These are phyloP conservation scores for Lunularia cruciata DNA, from an alignment of 225 moss, liverwort and hornwort genomes.

Conservation along the genomic window DNA sequence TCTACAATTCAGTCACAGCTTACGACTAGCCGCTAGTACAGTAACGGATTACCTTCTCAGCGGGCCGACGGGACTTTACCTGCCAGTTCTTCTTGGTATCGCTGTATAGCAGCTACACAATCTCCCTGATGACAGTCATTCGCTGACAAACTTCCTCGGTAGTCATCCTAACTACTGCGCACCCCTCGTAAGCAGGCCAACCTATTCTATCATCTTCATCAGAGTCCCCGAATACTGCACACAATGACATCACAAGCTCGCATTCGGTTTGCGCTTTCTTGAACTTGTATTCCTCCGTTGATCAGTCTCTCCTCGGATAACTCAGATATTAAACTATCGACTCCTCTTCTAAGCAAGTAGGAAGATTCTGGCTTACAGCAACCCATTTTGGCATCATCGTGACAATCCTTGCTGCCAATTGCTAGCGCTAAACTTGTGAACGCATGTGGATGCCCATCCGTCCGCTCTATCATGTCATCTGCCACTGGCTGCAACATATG, in stretches of 20 bases:
- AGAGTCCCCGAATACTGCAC: neutral
- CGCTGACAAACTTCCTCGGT: neutral
- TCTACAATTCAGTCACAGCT: too few relatives aligned
- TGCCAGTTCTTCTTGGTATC: neutral
- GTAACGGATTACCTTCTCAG: neutral
- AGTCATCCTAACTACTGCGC: neutral
- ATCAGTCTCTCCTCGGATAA: neutral
- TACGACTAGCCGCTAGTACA: too few relatives aligned
- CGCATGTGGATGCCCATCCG: neutral
- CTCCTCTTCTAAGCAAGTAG: neutral
- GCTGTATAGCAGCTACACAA: neutral
- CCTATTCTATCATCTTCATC: neutral
- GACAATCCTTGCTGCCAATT: neutral
- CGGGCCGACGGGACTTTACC: neutral
- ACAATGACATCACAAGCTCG: neutral
- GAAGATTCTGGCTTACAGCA: neutral
- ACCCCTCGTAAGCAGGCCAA: neutral
- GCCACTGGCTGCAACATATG: neutral
- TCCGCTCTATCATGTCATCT: neutral
- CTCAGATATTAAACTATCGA: neutral
- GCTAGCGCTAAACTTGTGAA: too few relatives aligned
- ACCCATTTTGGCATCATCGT: neutral
- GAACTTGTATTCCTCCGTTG: too few relatives aligned
- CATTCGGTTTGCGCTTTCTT: neutral
- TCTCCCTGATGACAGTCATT: neutral